A percentile compares a stretch with the other conserved stretches of the same genome.
phyloP scores from a whole-genome alignment of 2,329 filamentous ascomycete species.

The Tolypocladium paradoxum region DNA sequence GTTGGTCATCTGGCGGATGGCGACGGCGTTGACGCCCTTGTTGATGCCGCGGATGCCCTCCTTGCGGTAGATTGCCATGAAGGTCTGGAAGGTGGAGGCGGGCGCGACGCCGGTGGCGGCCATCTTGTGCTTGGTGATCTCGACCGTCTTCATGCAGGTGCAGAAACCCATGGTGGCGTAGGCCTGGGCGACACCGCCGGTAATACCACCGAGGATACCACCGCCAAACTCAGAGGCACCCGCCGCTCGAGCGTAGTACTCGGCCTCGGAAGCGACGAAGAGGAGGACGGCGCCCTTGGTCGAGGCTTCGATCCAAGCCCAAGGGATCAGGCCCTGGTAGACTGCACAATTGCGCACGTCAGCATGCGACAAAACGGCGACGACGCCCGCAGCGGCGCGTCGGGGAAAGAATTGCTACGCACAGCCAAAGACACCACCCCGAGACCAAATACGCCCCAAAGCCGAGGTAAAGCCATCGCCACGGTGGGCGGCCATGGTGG shows the following conservation, averaged over 20 bases:
- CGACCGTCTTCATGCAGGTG: slow-evolving; percentile 99
- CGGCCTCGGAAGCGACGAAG: slow-evolving; percentile 96
- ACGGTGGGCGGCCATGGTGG: slow-evolving; percentile 97
- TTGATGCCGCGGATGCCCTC: slow-evolving; percentile 96
- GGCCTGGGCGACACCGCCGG: slow-evolving; percentile 90
- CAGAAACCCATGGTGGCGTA: slow-evolving; percentile 99
- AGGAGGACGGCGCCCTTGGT: slow-evolving; percentile 98
- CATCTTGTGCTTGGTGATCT: slow-evolving; percentile 98
- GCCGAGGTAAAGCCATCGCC: slow-evolving; percentile 74
- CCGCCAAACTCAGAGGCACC: slow-evolving; percentile 80
- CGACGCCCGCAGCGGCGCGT: not conserved
- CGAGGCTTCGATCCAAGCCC: slow-evolving; percentile 99
- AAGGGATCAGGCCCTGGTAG: slow-evolving; percentile 98
- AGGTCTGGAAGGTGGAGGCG: slow-evolving; percentile 85
- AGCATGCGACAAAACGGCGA: slow-evolving; percentile 4
- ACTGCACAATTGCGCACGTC: slow-evolving; percentile 41
- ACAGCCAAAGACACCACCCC: slow-evolving; percentile 92
- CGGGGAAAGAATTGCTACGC: slow-evolving; percentile 31
- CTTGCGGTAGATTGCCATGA: slow-evolving; percentile 91
- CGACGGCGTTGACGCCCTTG: slow-evolving; percentile 96
- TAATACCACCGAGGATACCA: slow-evolving; percentile 85
- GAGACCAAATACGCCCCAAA: slow-evolving; percentile 80
- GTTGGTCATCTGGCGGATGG: slow-evolving; percentile 98
- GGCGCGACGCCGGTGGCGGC: slow-evolving; percentile 73
- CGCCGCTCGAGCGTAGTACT: slow-evolving; percentile 78